Percentiles rank a stretch among this genome's conserved stretches.
Conservation (phyloP, 805 yeast genomes). For the Blastobotrys mokoenaii region DNA sequence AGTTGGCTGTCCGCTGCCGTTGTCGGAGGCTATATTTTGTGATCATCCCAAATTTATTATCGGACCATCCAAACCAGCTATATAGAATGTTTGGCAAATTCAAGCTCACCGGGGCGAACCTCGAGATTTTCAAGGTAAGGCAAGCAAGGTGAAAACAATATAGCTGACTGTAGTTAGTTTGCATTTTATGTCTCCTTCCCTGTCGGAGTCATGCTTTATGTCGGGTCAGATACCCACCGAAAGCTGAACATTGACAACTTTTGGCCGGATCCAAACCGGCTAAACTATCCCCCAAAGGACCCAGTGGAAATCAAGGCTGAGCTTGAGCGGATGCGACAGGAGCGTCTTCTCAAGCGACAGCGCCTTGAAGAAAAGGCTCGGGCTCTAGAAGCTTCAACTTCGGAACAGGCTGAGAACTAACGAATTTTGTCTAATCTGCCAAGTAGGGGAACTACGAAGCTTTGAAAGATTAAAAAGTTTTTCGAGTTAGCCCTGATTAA, state of each 20-base stretch:
- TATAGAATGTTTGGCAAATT: constrained; percentile 5
- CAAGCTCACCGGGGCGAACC: constrained; percentile 16
- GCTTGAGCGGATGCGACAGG: constrained; percentile 76
- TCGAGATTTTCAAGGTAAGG: constrained; percentile 19
- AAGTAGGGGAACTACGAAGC: too few relatives aligned
- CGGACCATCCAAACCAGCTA: not conserved
- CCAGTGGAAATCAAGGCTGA: constrained; percentile 88
- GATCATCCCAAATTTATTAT: too few relatives aligned
- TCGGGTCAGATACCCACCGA: constrained; percentile 82
- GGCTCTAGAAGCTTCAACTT: constrained; percentile 41
- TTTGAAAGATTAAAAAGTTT: too few relatives aligned
- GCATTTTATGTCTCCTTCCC: constrained; percentile 82
- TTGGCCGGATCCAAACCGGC: constrained; percentile 94
- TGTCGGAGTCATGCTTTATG: constrained; percentile 84
- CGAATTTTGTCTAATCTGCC: too few relatives aligned
- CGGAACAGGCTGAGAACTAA: not conserved
- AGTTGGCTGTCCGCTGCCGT: too few relatives aligned
- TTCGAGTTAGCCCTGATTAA: too few relatives aligned
- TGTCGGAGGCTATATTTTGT: not conserved
- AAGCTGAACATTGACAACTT: constrained; percentile 88
- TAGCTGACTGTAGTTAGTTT: constrained; percentile 11
- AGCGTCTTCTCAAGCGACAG: constrained; percentile 61
- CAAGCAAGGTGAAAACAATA: too few relatives aligned
- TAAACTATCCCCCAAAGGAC: constrained; percentile 87
- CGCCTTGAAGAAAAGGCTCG: constrained; percentile 64